These are phyloP conservation scores for Salvia sclarea DNA, from an alignment of 305 asterid genomes.

Conservation along the genomic window DNA sequence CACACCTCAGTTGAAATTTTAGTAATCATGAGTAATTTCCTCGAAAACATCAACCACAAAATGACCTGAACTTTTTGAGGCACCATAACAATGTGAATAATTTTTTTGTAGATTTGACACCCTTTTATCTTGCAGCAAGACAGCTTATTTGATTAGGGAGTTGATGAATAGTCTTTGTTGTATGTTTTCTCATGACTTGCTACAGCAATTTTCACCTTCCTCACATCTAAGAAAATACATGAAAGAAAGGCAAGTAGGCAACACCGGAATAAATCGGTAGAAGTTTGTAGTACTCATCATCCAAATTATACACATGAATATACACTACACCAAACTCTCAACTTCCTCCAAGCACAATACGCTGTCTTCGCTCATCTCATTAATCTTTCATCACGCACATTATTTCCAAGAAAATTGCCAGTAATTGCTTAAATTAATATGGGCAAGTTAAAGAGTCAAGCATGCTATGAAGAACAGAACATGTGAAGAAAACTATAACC, in stretches of 20 bases:
- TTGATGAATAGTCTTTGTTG: background rate
- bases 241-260: background rate
- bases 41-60: too few relatives aligned
- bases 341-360: conserved; percentile 13
- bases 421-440: conserved; percentile 7
- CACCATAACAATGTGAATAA: background rate
- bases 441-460: conserved; percentile 5
- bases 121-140: background rate
- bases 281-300: too few relatives aligned
- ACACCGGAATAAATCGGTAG: too few relatives aligned
- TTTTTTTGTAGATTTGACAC: background rate
- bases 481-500: conserved; percentile 16
- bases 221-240: background rate
- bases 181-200: conserved; percentile 2
- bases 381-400: conserved; percentile 25
- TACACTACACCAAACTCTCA: conserved; percentile 8
- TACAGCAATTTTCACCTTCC: background rate
- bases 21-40: too few relatives aligned
- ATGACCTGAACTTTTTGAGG: too few relatives aligned
- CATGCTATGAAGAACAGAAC: conserved; percentile 25
- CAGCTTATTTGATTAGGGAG: too few relatives aligned
- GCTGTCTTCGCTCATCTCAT: background rate
- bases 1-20: too few relatives aligned
- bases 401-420: conserved; percentile 16
- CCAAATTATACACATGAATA: background rate